Conservation (phyloP, 129 eudicot species). For the Scalesia atractyloides region DNA sequence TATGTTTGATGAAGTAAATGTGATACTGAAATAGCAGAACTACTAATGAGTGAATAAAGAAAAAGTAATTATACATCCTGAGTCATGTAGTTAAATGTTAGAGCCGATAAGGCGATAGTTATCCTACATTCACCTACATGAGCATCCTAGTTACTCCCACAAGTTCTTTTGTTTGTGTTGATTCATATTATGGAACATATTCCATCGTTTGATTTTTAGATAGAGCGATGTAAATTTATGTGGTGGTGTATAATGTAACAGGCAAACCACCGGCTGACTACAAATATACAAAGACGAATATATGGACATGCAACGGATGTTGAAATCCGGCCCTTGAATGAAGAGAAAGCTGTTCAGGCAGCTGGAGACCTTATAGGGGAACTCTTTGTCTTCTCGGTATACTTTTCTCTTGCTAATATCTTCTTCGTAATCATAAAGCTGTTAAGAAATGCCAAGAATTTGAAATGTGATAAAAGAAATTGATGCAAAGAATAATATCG, state of each 20-base stretch:
- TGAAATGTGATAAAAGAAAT: neutral
- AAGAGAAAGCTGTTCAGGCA: slow-evolving; percentile 97
- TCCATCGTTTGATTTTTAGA: neutral
- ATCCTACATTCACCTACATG: neutral
- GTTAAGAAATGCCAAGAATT: slow-evolving; percentile 11
- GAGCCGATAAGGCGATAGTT: neutral
- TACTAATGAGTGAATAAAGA: neutral
- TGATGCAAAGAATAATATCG: neutral
- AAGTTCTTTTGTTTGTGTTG: neutral
- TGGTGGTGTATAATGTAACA: slow-evolving; percentile 31
- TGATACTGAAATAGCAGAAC: neutral
- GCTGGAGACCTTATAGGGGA: slow-evolving; percentile 93
- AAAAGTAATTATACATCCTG: neutral
- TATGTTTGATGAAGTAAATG: neutral
- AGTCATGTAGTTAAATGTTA: neutral
- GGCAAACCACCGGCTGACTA: slow-evolving; percentile 85
- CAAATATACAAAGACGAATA: slow-evolving; percentile 83
- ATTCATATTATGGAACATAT: neutral
- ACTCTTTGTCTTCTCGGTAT: slow-evolving; percentile 86
- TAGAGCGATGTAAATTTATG: slow-evolving; percentile 4
- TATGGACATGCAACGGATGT: slow-evolving; percentile 97
- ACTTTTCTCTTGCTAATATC: slow-evolving; percentile 5
- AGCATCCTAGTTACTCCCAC: neutral
- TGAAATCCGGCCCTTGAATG: slow-evolving; percentile 89
- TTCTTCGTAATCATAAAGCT: neutral